Base-by-base conservation (phyloP, 495 filamentous ascomycete genomes). In the Penicillium cinerascens region DNA sequence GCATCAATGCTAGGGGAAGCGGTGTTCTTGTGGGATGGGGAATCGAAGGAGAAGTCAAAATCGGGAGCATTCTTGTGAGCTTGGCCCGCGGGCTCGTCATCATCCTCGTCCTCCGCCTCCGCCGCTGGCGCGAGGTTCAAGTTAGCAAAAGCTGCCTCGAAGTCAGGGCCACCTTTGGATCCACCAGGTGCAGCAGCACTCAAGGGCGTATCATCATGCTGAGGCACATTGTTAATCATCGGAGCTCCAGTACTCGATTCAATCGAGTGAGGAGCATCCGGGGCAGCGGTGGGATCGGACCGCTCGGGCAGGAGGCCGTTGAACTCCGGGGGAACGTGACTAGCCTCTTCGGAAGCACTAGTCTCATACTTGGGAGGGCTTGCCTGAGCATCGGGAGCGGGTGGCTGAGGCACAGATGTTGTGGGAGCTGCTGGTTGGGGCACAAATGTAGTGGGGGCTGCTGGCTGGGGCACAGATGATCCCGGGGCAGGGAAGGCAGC, bases 101-200 rank as follows among this genome's bases (percentile, higher is more conserved):
- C 89, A 10, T 83, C 88, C 64, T 97, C 47, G 3, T 50, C 93
- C 55, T 92, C 91, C 17, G 89, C 89, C 56, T 97, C 91, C 49
- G 87, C 64, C 3, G 73, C 72, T 3, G 73, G 73, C 1, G 73
- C 75, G 29, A 76, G 63, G 39, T 75, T 82, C 11, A 97, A 79
- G 50, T 89, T 92, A 51, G 85, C 89, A 63, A 98, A 98, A 35
- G 89, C 91, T 38, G 91, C 86, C 42, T 96, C 95, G 58, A 96
- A 91, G 48, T 92, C 88, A 78, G 55, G 81, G 17, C 63, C 67
- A 39, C 64, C 64, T 56, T 71, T 73, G n/a, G 58, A 65, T 21
- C 59, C 61, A 44, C 53, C 52, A 15, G 63, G 25, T 0, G 66
- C 40, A 17, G 55, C 51, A 11, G 62, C 47, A 38, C 42, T 60